Base-by-base conservation (phyloP, 495 filamentous ascomycete genomes). In the Venustampulla echinocandica region DNA sequence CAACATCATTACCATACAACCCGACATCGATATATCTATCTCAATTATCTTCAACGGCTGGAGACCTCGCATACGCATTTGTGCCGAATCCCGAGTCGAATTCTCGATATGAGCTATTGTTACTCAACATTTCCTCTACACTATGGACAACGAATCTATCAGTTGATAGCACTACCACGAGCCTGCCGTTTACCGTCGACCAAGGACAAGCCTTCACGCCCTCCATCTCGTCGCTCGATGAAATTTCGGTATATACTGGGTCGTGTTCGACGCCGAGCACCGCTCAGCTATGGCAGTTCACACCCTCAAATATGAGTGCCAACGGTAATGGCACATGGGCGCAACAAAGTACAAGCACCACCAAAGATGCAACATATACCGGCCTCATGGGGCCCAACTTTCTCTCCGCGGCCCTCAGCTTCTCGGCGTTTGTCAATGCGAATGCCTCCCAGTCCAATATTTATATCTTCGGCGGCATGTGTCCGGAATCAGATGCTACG, bases 381-480 rank as follows among this genome's bases (percentile, higher is more conserved):
- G 46, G 57, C 19, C 56, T 70, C 13, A 53, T 63, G 33, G 77
- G 74, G n/a, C 71, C 84, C 5, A 79, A 82, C 46, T 84, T 79
- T 55, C 73, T 94, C 17, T 77, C 80, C 0, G 68, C 68, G 13
- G 76, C 77, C 15, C 74, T 92, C 45, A 65, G 74, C 24, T 95
- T 86, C 65, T 81, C 84, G 3, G 59, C 69, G 1, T 68, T 73
- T 11, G 61, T 74, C 7, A 69, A 76, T n/a, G 69, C 73, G 5
- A 47, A 57, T 33, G 49, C 68, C 55, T 71, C 53, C 53, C 61
- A 51, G 44, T 69, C 57, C 22, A 67, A 53, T n/a, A 65, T 87
- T 25, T 94, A 85, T 57, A 58, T 81, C 40, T 94, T 92, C 67
- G 89, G 86, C 27, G 89, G 89, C 39, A 92, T 94, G 89, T 95